Percentiles rank a stretch among this genome's conserved stretches.
Evolutionary conservation across 345 rosid species (phyloP).

Genomic region (Brassica incana): DNA sequence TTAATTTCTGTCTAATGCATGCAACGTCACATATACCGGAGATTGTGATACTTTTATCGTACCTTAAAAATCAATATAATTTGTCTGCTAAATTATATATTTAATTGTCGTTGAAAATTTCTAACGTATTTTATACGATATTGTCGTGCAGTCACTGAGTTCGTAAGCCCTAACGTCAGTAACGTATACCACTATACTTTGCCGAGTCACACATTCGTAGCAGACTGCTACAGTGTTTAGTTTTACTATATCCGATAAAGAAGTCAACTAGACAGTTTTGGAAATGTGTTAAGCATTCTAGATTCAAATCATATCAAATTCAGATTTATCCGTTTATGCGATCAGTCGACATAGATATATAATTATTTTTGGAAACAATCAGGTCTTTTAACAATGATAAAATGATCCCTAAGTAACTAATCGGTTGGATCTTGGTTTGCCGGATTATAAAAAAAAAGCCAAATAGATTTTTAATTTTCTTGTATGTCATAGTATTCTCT

Average conservation of each 20-base stretch:
- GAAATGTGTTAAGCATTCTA: no score
- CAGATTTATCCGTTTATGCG: no score
- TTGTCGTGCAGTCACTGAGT: conserved; percentile 4
- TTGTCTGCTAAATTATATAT: not conserved
- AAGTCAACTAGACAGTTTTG: not conserved
- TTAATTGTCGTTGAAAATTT: not conserved
- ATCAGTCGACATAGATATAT: no score
- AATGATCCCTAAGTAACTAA: no score
- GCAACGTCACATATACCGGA: not conserved
- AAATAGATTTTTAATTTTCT: not conserved
- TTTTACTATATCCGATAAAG: not conserved
- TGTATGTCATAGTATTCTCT: not conserved
- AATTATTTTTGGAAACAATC: no score
- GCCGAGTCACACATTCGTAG: conserved; percentile 20
- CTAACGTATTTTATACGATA: conserved; percentile 5
- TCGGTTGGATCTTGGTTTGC: no score
- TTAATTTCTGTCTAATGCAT: not conserved
- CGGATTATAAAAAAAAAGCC: no score
- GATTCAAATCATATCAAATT: no score
- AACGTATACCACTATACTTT: conserved; percentile 19
- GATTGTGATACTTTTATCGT: not conserved
- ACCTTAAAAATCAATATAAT: not conserved
- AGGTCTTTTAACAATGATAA: no score
- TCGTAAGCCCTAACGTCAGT: not conserved
- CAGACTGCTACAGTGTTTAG: not conserved